Conservation (phyloP, 345 rosid species). For the Populus alba region DNA sequence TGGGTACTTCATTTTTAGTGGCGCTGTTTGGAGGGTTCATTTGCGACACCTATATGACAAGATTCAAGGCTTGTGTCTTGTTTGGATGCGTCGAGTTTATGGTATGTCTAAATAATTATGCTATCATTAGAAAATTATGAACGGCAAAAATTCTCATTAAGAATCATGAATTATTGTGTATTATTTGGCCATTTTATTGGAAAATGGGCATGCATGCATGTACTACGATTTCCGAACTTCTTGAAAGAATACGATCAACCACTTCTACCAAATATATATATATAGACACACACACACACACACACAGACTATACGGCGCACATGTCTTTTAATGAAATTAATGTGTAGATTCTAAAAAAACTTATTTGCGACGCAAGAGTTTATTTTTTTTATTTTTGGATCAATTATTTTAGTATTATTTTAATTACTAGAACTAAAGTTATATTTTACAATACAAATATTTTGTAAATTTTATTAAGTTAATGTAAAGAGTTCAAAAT, state of each 20-base stretch:
- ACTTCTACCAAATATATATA: background rate
- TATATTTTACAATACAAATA: too few species aligned
- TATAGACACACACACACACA: too few species aligned
- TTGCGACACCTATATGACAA: slow-evolving; percentile 56
- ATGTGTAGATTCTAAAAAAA: too few species aligned
- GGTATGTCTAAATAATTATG: slow-evolving; percentile 27
- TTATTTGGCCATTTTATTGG: background rate
- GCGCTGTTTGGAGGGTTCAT: slow-evolving; percentile 65
- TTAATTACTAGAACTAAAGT: too few species aligned
- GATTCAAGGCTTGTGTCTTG: slow-evolving; percentile 58
- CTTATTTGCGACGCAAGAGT: too few species aligned
- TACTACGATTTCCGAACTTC: background rate
- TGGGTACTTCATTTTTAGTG: slow-evolving; percentile 50
- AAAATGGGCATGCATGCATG: background rate
- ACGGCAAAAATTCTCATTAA: background rate
- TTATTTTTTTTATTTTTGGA: too few species aligned
- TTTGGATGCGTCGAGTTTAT: slow-evolving; percentile 49
- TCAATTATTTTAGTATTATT: too few species aligned
- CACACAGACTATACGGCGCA: too few species aligned
- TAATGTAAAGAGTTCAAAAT: too few species aligned
- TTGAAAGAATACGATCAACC: background rate
- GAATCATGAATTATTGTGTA: too few species aligned
- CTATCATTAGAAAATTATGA: background rate
- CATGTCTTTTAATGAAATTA: background rate
- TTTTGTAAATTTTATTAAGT: too few species aligned